Percentiles rank a stretch among this genome's conserved stretches.
These are phyloP conservation scores for Silene coronaria DNA, from an alignment of 179 eudicot genomes.

Conservation along the genomic window DNA sequence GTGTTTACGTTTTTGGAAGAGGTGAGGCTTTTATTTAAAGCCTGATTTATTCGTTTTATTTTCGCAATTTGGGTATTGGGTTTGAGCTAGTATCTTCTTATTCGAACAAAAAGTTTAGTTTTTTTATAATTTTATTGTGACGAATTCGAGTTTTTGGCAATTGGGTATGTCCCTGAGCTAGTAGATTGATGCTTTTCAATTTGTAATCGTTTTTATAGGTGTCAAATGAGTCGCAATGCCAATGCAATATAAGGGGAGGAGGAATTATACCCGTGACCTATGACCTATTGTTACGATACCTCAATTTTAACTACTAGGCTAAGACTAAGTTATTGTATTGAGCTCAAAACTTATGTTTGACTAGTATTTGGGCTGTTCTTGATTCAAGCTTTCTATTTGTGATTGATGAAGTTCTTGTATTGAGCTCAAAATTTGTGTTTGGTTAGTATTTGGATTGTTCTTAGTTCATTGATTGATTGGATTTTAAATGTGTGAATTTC, in stretches of 20 bases:
- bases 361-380: neutral
- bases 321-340: too few relatives aligned
- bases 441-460: neutral
- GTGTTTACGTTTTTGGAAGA: neutral
- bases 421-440: neutral
- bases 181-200: too few relatives aligned
- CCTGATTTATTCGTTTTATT: too few relatives aligned
- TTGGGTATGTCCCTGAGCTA: neutral
- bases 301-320: too few relatives aligned
- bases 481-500: neutral
- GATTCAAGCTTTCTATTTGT: neutral
- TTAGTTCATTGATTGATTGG: slow-evolving; percentile 1
- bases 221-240: too few relatives aligned
- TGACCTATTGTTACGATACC: too few relatives aligned
- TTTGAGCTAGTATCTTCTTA: too few relatives aligned
- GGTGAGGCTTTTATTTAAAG: slow-evolving; percentile 8
- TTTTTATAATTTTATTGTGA: neutral
- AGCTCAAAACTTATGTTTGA: too few relatives aligned
- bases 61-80: too few relatives aligned
- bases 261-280: too few relatives aligned
- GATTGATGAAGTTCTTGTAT: neutral
- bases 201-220: too few relatives aligned
- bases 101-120: neutral
- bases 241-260: too few relatives aligned
- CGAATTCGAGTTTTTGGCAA: neutral